A percentile compares a stretch with the other conserved stretches of the same genome.
Conservation (phyloP, 176 grass and related monocot genomes). For the Pontederia crassipes region DNA sequence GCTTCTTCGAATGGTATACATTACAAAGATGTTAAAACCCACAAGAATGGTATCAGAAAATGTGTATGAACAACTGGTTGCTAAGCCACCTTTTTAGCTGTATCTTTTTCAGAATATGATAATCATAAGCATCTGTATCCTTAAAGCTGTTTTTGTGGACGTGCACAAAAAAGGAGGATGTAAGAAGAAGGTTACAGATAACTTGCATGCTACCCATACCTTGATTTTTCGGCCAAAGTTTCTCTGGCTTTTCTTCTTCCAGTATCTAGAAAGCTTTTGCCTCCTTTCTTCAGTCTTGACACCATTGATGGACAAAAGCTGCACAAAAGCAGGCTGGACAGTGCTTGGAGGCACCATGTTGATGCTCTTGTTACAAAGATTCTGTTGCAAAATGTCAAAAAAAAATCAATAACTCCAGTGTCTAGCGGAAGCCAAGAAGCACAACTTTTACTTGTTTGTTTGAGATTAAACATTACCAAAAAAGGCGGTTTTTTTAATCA, state of each 20-base stretch:
- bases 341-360: constrained; percentile 27
- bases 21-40: no score
- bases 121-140: no score
- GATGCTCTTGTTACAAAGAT: constrained; percentile 53
- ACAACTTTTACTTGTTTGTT: background rate
- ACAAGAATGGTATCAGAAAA: no score
- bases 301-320: constrained; percentile 67
- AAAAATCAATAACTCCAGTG: background rate
- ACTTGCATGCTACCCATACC: constrained; percentile 23
- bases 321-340: constrained; percentile 46
- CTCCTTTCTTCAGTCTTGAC: constrained; percentile 75
- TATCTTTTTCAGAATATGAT: no score
- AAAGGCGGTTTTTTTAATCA: no score
- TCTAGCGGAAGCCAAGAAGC: background rate
- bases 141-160: no score
- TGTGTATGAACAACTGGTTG: no score
- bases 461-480: no score
- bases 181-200: background rate
- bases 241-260: constrained; percentile 92
- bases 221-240: constrained; percentile 99
- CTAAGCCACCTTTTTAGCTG: no score
- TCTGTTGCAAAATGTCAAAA: constrained; percentile 34
- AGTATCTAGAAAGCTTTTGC: constrained; percentile 92
- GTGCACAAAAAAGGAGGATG: no score
- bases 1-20: no score